phyloP scores from a whole-genome alignment of 805 yeast species.

The Millerozyma acaciae region DNA sequence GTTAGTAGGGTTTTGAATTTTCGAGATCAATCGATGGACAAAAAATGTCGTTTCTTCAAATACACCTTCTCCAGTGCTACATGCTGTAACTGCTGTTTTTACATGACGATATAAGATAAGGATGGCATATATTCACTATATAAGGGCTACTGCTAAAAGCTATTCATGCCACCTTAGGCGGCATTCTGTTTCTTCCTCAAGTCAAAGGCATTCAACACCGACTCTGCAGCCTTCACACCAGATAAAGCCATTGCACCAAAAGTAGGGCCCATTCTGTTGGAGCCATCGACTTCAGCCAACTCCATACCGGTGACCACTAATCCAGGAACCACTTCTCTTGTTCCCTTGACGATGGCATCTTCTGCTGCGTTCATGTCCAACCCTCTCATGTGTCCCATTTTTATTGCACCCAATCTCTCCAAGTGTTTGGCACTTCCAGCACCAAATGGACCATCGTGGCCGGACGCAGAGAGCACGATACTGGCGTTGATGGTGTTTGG shows the following conservation, averaged over 20 bases:
- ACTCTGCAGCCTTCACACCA: constrained; percentile 76
- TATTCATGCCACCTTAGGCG: too few relatives aligned
- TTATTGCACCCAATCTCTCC: constrained; percentile 27
- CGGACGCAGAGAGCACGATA: constrained; percentile 68
- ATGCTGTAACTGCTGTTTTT: too few relatives aligned
- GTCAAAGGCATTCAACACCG: constrained; percentile 36
- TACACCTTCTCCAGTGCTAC: too few relatives aligned
- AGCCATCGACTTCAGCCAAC: constrained; percentile 70
- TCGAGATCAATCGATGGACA: not conserved
- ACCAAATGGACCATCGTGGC: constrained; percentile 83
- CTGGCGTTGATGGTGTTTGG: constrained; percentile 69
- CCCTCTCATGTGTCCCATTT: constrained; percentile 69
- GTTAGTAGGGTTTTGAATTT: not conserved
- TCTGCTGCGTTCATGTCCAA: constrained; percentile 76
- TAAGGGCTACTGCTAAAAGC: too few relatives aligned
- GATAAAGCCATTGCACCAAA: constrained; percentile 79
- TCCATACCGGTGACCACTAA: constrained; percentile 76
- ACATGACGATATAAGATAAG: not conserved
- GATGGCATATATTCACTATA: not conserved
- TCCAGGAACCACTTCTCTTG: constrained; percentile 64
- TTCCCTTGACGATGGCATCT: constrained; percentile 66
- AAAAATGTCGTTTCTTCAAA: not conserved
- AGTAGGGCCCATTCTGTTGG: constrained; percentile 82
- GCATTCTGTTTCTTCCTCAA: constrained; percentile 32
- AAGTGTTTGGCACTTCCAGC: constrained; percentile 72